A percentile compares a stretch with the other conserved stretches of the same genome.
Conservation (phyloP, 305 asterid species). For the Fraxinus angustifolia region DNA sequence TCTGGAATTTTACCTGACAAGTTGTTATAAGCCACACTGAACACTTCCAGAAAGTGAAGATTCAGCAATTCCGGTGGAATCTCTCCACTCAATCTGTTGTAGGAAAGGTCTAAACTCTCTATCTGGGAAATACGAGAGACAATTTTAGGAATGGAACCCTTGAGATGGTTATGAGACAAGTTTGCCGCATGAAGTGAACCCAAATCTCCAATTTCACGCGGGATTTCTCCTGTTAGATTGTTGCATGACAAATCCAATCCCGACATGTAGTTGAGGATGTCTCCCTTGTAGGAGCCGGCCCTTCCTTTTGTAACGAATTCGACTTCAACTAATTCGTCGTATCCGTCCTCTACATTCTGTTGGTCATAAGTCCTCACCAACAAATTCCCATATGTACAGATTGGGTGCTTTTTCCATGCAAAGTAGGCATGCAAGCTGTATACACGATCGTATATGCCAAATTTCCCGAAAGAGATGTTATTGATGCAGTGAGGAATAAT, state of each 20-base stretch:
- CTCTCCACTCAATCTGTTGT: neutral
- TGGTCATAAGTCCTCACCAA: neutral
- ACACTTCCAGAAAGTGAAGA: neutral
- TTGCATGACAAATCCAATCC: conserved; percentile 10
- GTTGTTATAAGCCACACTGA: conserved; percentile 17
- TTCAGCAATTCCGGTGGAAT: neutral
- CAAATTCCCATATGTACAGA: neutral
- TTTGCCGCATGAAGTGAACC: neutral
- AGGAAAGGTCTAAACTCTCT: conserved; percentile 12
- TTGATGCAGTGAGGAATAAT: neutral
- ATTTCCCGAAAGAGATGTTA: neutral
- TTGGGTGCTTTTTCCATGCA: neutral
- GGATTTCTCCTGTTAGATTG: conserved; percentile 8
- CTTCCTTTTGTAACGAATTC: neutral
- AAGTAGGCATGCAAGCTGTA: neutral
- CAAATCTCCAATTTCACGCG: neutral
- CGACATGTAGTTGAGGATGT: conserved; percentile 5
- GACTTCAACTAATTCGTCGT: neutral
- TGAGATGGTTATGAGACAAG: conserved; percentile 6
- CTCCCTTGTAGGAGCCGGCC: neutral
- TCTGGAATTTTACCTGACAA: conserved; percentile 6
- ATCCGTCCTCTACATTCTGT: neutral
- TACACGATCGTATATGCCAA: neutral
- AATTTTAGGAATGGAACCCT: neutral
- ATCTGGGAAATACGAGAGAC: neutral